Conservation (phyloP, 2,329 filamentous ascomycete genomes). For the Colletotrichum higginsianum region DNA sequence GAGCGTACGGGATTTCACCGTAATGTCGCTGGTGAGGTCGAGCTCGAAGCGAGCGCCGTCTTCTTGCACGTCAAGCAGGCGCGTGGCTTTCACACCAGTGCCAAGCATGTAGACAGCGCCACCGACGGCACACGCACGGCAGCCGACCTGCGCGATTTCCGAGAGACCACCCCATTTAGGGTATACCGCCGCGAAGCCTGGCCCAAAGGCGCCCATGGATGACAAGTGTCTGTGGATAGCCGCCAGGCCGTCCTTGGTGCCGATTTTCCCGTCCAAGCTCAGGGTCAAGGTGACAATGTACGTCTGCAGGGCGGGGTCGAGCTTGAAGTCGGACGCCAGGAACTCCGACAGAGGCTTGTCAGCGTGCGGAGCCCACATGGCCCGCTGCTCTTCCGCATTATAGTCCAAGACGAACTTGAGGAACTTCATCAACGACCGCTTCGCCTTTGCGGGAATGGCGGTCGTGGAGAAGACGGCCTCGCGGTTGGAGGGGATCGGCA, state of each 20-base stretch:
- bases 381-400: constrained; percentile 68
- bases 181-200: constrained; percentile 90
- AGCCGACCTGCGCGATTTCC: constrained; percentile 92
- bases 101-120: constrained; percentile 92
- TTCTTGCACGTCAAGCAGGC: constrained; percentile 45
- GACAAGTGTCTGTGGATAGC: constrained; percentile 84
- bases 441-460: constrained; percentile 82
- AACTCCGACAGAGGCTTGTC: constrained; percentile 71
- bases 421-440: constrained; percentile 93
- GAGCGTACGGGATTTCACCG: constrained; percentile 68
- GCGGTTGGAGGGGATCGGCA: constrained; percentile 86
- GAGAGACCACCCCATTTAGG: constrained; percentile 94
- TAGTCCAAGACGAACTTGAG: constrained; percentile 87
- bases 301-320: constrained; percentile 78
- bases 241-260: constrained; percentile 77
- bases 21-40: constrained; percentile 70
- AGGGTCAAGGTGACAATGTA: constrained; percentile 79
- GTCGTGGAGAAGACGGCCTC: constrained; percentile 92
- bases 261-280: constrained; percentile 74
- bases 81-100: constrained; percentile 69
- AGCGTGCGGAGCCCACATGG: constrained; percentile 72
- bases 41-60: constrained; percentile 57
- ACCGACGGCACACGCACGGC: constrained; percentile 90
- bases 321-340: constrained; percentile 73
- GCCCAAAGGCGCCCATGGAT: constrained; percentile 89